These are phyloP conservation scores for Kregervanrija pseudodelftensis DNA, from an alignment of 805 yeast genomes.

Conservation along the genomic window DNA sequence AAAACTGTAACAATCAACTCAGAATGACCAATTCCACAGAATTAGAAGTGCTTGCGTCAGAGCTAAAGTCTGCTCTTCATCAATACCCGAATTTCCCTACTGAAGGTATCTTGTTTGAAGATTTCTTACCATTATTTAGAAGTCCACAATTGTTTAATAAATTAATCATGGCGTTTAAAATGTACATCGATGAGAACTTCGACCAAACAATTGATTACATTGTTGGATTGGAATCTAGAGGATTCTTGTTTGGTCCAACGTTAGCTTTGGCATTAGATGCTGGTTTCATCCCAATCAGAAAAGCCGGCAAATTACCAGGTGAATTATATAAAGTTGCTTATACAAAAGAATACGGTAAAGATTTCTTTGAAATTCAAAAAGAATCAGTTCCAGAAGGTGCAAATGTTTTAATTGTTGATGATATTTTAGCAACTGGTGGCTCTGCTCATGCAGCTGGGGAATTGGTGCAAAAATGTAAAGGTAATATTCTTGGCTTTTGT, in stretches of 20 bases:
- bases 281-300: conserved; percentile 93
- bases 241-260: conserved; percentile 94
- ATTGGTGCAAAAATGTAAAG: conserved; percentile 60
- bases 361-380: conserved; percentile 80
- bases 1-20: not conserved
- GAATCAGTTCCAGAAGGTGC: conserved; percentile 76
- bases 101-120: conserved; percentile 91
- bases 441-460: conserved; percentile 93
- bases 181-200: conserved; percentile 55
- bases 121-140: conserved; percentile 89
- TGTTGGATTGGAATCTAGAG: conserved; percentile 94
- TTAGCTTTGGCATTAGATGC: conserved; percentile 83
- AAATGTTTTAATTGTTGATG: conserved; percentile 84
- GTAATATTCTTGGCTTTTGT: conserved; percentile 68
- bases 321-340: conserved; percentile 62
- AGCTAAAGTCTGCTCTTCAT: conserved; percentile 45
- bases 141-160: conserved; percentile 75
- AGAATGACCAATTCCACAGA: conserved; percentile 8
- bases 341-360: conserved; percentile 89
- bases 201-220: conserved; percentile 66
- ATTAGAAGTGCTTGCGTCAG: conserved; percentile 31
- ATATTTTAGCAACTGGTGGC: conserved; percentile 97
- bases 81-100: conserved; percentile 94
- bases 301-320: conserved; percentile 94
- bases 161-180: conserved; percentile 70